A percentile compares a stretch with the other conserved stretches of the same genome.
These are phyloP conservation scores for Tilletia horrida DNA, from an alignment of 1,284 basidiomycete species.

Conservation along the genomic window DNA sequence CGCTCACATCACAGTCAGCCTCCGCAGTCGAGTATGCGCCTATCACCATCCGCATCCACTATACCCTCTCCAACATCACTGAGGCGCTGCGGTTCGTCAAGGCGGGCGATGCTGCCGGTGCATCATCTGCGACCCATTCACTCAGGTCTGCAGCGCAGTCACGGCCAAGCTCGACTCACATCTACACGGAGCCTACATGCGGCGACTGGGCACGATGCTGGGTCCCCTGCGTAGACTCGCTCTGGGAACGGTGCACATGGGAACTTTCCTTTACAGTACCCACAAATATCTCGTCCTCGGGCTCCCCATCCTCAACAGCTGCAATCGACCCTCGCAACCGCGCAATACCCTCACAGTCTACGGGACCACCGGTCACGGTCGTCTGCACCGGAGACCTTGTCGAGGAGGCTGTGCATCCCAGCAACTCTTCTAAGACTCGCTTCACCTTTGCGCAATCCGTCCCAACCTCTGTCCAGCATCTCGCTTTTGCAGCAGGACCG, in stretches of 20 bases:
- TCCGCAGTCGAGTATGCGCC: constrained; percentile 66
- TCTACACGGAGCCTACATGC: constrained; percentile 82
- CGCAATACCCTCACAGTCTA: background rate
- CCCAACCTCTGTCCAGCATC: constrained; percentile 87
- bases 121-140: constrained; percentile 66
- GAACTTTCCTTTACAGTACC: constrained; percentile 96
- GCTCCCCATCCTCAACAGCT: constrained; percentile 58
- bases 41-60: constrained; percentile 72
- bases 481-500: constrained; percentile 91
- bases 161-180: constrained; percentile 62
- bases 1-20: constrained; percentile 1
- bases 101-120: constrained; percentile 67
- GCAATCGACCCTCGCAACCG: constrained; percentile 58
- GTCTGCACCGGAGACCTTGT: constrained; percentile 79
- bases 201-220: constrained; percentile 89
- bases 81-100: constrained; percentile 83
- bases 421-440: constrained; percentile 88
- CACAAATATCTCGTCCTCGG: constrained; percentile 57
- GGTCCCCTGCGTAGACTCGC: constrained; percentile 91
- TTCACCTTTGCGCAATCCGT: constrained; percentile 87
- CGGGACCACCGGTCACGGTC: constrained; percentile 62
- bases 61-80: constrained; percentile 73
- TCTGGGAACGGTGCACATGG: constrained; percentile 98
- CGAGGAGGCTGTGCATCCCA: constrained; percentile 72
- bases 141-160: background rate